These are phyloP conservation scores for Euphorbia lathyris DNA, from an alignment of 345 rosid species.

Conservation along the genomic window DNA sequence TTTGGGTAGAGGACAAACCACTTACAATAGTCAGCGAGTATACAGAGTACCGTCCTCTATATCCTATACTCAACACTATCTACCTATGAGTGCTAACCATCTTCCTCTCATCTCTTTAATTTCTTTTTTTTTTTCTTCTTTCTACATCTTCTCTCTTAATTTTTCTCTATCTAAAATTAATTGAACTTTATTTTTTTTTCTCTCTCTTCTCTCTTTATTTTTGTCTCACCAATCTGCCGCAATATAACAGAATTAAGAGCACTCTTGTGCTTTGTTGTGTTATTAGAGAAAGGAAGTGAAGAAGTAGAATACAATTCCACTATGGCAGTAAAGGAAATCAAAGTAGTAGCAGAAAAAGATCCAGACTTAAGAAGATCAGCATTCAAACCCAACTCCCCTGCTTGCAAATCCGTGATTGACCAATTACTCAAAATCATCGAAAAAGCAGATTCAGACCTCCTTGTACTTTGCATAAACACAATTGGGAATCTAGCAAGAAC, in stretches of 20 bases:
- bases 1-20: too few species aligned
- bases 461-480: conserved; percentile 66
- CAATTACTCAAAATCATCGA: conserved; percentile 19
- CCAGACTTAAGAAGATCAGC: conserved; percentile 21
- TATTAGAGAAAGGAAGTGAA: conserved; percentile 21
- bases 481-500: conserved; percentile 84
- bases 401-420: conserved; percentile 23
- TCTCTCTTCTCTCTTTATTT: too few species aligned
- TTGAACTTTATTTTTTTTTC: too few species aligned
- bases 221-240: conserved; percentile 10
- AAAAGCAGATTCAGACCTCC: conserved; percentile 23
- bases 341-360: conserved; percentile 25
- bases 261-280: conserved; percentile 24
- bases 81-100: too few species aligned
- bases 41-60: too few species aligned
- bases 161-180: too few species aligned
- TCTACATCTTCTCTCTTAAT: too few species aligned
- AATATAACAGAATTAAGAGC: conserved; percentile 32
- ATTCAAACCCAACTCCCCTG: conserved; percentile 27
- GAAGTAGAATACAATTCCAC: conserved; percentile 28
- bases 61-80: too few species aligned
- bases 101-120: too few species aligned
- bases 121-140: too few species aligned
- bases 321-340: conserved; percentile 28
- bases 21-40: too few species aligned